Evolutionary conservation across 208 protist genomes (phyloP).

Genomic region (Leishmania mexicana): DNA sequence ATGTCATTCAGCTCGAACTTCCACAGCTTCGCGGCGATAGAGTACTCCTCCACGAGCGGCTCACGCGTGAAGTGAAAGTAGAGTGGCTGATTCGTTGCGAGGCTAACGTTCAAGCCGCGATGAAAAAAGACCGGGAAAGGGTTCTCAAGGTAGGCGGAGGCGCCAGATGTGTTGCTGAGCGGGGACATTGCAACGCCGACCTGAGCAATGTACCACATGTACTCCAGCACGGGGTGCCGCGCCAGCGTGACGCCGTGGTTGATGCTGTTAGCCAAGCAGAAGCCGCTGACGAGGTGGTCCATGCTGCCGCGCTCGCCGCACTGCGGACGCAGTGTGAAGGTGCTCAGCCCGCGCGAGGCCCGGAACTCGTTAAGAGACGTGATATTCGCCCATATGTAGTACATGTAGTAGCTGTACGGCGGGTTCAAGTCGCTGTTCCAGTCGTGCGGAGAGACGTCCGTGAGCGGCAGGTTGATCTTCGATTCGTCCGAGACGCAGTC

Average conservation of each 20-base stretch:
- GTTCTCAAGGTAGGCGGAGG: conserved; percentile 96
- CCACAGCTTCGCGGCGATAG: conserved; percentile 97
- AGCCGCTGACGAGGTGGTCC: conserved; percentile 94
- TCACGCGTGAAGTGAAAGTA: conserved; percentile 95
- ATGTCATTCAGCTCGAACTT: conserved; percentile 96
- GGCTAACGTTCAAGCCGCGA: conserved; percentile 96
- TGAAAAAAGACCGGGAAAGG: conserved; percentile 97
- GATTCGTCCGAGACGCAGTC: conserved; percentile 97
- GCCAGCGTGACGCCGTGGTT: conserved; percentile 97
- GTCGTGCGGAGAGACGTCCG: conserved; percentile 82
- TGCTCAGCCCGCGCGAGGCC: conserved; percentile 74
- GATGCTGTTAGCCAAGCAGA: conserved; percentile 95
- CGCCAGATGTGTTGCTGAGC: conserved; percentile 98
- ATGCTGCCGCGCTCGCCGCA: conserved; percentile 93
- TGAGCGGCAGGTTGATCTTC: conserved; percentile 91
- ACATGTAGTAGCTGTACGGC: conserved; percentile 98
- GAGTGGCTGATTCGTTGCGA: conserved; percentile 98
- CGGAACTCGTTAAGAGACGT: conserved; percentile 96
- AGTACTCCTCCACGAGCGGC: conserved; percentile 99
- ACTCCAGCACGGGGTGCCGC: conserved; percentile 96
- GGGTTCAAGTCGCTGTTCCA: conserved; percentile 96
- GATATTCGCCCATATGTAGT: conserved; percentile 99
- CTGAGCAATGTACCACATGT: conserved; percentile 98
- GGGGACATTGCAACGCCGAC: conserved; percentile 98
- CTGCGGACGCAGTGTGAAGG: conserved; percentile 96